Conservation (phyloP, 2,329 filamentous ascomycete species). For the Pezicula rhizophila region DNA sequence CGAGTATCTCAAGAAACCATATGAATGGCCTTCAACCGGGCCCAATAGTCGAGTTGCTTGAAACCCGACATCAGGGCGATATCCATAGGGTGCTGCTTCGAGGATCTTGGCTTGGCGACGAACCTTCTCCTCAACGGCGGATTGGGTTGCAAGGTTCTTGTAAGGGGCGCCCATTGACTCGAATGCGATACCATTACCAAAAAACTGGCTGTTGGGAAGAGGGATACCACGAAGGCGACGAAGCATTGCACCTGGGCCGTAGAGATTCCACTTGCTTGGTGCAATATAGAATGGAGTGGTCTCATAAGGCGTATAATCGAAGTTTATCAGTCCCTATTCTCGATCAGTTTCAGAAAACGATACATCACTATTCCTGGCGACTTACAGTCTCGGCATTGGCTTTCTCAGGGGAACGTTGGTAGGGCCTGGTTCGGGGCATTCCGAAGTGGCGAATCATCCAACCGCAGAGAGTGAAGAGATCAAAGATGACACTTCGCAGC, state of each 20-base stretch:
- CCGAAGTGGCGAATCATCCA: constrained; percentile 6
- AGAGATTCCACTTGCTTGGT: constrained; percentile 8
- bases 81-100: constrained; percentile 5
- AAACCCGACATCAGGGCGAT: constrained; percentile 7
- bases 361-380: neutral
- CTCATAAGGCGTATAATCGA: constrained; percentile 9
- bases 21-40: constrained; percentile 5
- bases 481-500: constrained; percentile 6
- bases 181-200: constrained; percentile 4
- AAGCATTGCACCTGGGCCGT: constrained; percentile 6
- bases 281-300: constrained; percentile 10
- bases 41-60: constrained; percentile 5
- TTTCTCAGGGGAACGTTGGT: constrained; percentile 5
- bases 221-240: constrained; percentile 7
- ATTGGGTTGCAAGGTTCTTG: constrained; percentile 2
- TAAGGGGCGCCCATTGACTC: constrained; percentile 10
- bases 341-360: neutral
- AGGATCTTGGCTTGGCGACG: constrained; percentile 6
- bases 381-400: constrained; percentile 5
- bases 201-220: constrained; percentile 3
- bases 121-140: constrained; percentile 8
- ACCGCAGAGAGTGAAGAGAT: constrained; percentile 3
- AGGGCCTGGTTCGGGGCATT: constrained; percentile 4
- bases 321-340: constrained; percentile 2
- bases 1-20: constrained; percentile 3